Conservation (phyloP, 306 rosid genomes). For the Gillenia trifoliata region DNA sequence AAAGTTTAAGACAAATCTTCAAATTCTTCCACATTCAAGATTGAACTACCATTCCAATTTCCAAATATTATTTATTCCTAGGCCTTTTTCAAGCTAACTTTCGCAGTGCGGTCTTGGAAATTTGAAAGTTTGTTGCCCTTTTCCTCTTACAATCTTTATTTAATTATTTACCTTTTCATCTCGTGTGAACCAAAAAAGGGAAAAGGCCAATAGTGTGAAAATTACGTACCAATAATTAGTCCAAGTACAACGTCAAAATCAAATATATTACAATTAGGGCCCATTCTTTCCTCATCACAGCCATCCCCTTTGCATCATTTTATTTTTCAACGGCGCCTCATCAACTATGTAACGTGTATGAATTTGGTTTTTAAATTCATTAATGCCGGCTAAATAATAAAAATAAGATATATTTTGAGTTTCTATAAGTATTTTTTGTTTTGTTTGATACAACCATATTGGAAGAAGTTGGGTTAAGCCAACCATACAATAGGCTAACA, state of each 20-base stretch:
- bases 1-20: not conserved
- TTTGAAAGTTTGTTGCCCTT: conserved; percentile 12
- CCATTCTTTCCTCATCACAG: no score
- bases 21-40: not conserved
- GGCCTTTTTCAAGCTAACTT: conserved; percentile 10
- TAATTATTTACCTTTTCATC: not conserved
- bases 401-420: not conserved
- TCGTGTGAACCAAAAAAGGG: not conserved
- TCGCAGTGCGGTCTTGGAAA: not conserved
- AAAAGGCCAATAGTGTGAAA: not conserved
- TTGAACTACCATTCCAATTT: conserved; percentile 7
- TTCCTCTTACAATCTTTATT: not conserved
- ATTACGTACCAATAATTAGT: not conserved
- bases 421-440: no score
- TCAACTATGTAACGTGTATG: not conserved
- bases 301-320: not conserved
- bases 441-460: no score
- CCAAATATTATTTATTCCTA: not conserved
- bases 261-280: no score
- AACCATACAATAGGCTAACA: no score
- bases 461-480: not conserved
- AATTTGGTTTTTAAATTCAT: not conserved
- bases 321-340: not conserved
- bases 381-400: not conserved
- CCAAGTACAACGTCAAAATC: not conserved